Evolutionary conservation across 139 green algal species (phyloP).

Genomic region (Tetratostichococcus sp.): DNA sequence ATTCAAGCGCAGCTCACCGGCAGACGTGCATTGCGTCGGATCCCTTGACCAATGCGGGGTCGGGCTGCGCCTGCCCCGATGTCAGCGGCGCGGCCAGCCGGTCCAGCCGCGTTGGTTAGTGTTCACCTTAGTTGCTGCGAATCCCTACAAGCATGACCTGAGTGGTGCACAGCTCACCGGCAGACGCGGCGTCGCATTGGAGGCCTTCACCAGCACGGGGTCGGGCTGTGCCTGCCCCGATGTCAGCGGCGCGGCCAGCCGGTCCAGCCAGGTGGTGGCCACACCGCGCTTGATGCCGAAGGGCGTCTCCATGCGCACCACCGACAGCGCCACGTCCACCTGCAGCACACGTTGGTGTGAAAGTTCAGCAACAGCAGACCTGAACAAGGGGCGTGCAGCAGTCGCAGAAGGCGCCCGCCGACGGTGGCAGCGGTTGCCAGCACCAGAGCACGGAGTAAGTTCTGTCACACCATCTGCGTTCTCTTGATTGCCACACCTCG

Average conservation of each 20-base stretch:
- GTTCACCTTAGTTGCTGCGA: too few species aligned
- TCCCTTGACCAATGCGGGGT: background rate
- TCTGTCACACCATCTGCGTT: too few species aligned
- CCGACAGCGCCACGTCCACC: constrained; percentile 64
- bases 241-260: constrained; percentile 21
- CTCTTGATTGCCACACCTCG: too few species aligned
- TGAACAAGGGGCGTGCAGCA: too few species aligned
- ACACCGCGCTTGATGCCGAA: constrained; percentile 46
- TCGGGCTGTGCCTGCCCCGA: background rate
- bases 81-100: too few species aligned
- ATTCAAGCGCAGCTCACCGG: background rate
- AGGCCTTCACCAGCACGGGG: background rate
- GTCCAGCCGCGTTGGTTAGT: too few species aligned
- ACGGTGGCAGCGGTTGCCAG: too few species aligned
- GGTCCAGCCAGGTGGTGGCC: constrained; percentile 77
- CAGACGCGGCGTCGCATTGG: background rate
- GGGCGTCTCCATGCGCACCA: constrained; percentile 40
- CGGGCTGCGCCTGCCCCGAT: too few species aligned
- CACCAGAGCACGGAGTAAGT: too few species aligned
- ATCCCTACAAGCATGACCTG: too few species aligned
- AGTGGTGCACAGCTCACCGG: background rate
- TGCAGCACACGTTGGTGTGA: background rate
- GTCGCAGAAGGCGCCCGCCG: too few species aligned
- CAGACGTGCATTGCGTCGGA: background rate
- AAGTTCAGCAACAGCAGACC: too few species aligned